Evolutionary conservation across 208 protist species (phyloP).

Genomic region (Leishmania arabica): DNA sequence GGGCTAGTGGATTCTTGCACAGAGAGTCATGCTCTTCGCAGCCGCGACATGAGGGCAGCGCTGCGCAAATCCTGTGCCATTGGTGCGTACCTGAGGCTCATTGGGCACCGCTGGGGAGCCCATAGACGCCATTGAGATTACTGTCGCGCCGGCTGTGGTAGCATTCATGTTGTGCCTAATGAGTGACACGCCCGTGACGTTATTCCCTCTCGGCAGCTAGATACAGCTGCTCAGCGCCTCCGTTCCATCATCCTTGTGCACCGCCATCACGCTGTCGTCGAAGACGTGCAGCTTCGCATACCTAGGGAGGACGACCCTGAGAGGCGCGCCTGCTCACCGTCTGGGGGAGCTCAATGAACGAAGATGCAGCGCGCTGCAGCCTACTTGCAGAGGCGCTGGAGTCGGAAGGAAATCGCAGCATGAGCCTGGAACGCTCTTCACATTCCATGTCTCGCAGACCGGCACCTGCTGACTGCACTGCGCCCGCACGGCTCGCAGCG

Average conservation of each 20-base stretch:
- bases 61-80: background rate
- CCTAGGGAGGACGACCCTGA: background rate
- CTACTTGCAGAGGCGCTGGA: background rate
- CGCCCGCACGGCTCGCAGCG: slow-evolving; percentile 6
- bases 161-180: slow-evolving; percentile 16
- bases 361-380: slow-evolving; percentile 15
- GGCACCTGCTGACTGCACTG: slow-evolving; percentile 12
- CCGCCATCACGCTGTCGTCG: slow-evolving; percentile 33
- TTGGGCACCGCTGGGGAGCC: background rate
- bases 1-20: background rate
- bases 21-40: background rate
- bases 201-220: background rate
- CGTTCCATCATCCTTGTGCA: slow-evolving; percentile 39
- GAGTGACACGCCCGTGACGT: slow-evolving; percentile 14
- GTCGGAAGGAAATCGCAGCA: slow-evolving; percentile 16
- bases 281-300: slow-evolving; percentile 23
- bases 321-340: slow-evolving; percentile 11
- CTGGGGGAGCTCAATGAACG: background rate
- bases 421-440: background rate
- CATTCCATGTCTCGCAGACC: slow-evolving; percentile 27
- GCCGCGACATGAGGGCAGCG: background rate
- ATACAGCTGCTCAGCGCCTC: slow-evolving; percentile 8
- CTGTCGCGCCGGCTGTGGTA: slow-evolving; percentile 6
- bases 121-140: slow-evolving; percentile 13
- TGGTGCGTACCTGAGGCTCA: background rate